Conservation (phyloP, 257 asterid genomes). For the Lantana camara region DNA sequence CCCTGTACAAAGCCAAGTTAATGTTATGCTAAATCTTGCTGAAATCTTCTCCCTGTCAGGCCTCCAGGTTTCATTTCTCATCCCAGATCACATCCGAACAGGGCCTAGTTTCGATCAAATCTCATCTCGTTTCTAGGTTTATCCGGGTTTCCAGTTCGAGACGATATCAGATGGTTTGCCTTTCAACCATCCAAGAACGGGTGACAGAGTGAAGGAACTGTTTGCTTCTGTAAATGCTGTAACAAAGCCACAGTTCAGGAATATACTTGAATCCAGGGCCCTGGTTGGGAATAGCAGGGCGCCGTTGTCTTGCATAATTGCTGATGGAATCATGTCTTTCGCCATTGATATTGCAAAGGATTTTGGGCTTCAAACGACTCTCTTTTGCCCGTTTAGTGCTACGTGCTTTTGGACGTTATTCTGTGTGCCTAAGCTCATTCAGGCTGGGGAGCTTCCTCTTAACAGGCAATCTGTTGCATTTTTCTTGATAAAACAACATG, state of each 20-base stretch:
- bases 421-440: conserved; percentile 34
- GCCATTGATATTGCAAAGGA: conserved; percentile 37
- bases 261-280: conserved; percentile 7
- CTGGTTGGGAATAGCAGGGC: background rate
- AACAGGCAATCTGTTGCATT: conserved; percentile 3
- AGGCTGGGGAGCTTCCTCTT: conserved; percentile 42
- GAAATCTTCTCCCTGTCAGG: conserved; percentile 31
- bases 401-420: conserved; percentile 38
- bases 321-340: conserved; percentile 35
- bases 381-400: conserved; percentile 33
- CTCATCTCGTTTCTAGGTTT: conserved; percentile 13
- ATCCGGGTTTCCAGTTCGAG: conserved; percentile 27
- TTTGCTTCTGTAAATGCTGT: conserved; percentile 20
- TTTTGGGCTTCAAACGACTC: conserved; percentile 26
- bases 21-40: conserved; percentile 39
- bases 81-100: conserved; percentile 22
- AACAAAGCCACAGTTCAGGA: conserved; percentile 26
- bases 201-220: conserved; percentile 27
- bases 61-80: conserved; percentile 33
- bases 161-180: conserved; percentile 33
- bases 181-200: conserved; percentile 35
- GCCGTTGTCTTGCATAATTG: conserved; percentile 34
- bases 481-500: background rate
- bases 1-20: conserved; percentile 37
- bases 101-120: conserved; percentile 25